These are phyloP conservation scores for Lachnellula occidentalis DNA, from an alignment of 2,329 filamentous ascomycete species.

Conservation along the genomic window DNA sequence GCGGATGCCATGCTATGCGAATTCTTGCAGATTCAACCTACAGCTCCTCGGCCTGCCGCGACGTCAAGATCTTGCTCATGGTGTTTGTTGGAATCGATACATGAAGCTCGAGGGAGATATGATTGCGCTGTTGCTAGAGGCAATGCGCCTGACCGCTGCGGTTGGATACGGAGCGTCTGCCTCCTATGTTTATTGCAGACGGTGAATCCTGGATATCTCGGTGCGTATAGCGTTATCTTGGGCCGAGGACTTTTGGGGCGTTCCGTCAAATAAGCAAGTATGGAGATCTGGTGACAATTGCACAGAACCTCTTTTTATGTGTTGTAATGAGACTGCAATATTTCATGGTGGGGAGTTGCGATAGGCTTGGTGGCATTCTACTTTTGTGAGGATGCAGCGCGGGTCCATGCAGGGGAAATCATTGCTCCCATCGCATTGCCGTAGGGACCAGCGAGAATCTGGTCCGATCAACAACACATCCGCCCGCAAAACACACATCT, in stretches of 20 bases:
- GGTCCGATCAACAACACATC: conserved; percentile 19
- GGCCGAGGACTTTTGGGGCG: no score
- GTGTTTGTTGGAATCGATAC: conserved; percentile 28
- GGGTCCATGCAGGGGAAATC: neutral
- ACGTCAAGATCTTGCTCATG: conserved; percentile 73
- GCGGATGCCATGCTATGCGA: conserved; percentile 15
- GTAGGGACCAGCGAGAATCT: conserved; percentile 11
- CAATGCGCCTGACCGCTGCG: conserved; percentile 18
- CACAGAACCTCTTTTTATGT: no score
- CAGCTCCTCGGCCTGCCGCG: conserved; percentile 84
- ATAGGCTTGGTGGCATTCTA: neutral
- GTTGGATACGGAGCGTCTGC: neutral
- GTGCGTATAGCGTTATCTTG: no score
- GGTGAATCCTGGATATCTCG: neutral
- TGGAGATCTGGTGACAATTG: neutral
- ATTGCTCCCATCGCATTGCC: conserved; percentile 7
- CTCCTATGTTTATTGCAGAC: conserved; percentile 6
- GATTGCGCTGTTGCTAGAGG: conserved; percentile 12
- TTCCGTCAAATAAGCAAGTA: neutral
- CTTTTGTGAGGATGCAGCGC: neutral
- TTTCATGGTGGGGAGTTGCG: conserved; percentile 16
- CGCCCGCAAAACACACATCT: neutral
- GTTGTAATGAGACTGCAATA: no score
- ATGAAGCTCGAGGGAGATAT: conserved; percentile 19
- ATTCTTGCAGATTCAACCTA: conserved; percentile 42